Conservation (phyloP, 352 stramenopile genomes). For the Phytophthora tubulina region DNA sequence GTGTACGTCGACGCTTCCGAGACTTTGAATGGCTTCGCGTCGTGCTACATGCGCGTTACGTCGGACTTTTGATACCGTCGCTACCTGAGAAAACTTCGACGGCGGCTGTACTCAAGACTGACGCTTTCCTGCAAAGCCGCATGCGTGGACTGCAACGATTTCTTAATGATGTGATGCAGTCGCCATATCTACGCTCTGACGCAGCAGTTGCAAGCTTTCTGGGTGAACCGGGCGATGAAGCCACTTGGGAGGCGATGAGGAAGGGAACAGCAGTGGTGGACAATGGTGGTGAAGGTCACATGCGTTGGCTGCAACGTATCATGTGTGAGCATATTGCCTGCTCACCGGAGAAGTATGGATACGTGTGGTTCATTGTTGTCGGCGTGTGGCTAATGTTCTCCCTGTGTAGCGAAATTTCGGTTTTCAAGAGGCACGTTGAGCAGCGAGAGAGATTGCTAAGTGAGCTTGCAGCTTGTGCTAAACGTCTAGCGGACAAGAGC, state of each 20-base stretch:
- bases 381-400: not conserved
- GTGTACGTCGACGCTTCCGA: slow-evolving; percentile 70
- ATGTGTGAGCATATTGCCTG: slow-evolving; percentile 39
- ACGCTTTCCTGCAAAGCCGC: slow-evolving; percentile 67
- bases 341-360: slow-evolving; percentile 51
- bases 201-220: slow-evolving; percentile 64
- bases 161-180: slow-evolving; percentile 62
- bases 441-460: slow-evolving; percentile 58
- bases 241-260: slow-evolving; percentile 67
- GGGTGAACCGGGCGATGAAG: slow-evolving; percentile 47
- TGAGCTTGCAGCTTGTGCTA: slow-evolving; percentile 60
- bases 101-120: slow-evolving; percentile 50
- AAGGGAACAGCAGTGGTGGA: slow-evolving; percentile 66
- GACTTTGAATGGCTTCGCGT: slow-evolving; percentile 82
- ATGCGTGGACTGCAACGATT: slow-evolving; percentile 71
- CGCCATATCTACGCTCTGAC: slow-evolving; percentile 69
- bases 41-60: slow-evolving; percentile 67
- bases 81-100: slow-evolving; percentile 72
- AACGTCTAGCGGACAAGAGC: slow-evolving; percentile 73
- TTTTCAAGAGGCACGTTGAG: slow-evolving; percentile 71
- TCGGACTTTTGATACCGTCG: slow-evolving; percentile 72
- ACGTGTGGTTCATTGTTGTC: not conserved
- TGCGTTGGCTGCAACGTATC: slow-evolving; percentile 77
- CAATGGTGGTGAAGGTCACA: slow-evolving; percentile 64
- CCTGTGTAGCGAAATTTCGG: slow-evolving; percentile 47